phyloP scores from a whole-genome alignment of 176 grass and related monocot genomes.

The Oryza punctata region DNA sequence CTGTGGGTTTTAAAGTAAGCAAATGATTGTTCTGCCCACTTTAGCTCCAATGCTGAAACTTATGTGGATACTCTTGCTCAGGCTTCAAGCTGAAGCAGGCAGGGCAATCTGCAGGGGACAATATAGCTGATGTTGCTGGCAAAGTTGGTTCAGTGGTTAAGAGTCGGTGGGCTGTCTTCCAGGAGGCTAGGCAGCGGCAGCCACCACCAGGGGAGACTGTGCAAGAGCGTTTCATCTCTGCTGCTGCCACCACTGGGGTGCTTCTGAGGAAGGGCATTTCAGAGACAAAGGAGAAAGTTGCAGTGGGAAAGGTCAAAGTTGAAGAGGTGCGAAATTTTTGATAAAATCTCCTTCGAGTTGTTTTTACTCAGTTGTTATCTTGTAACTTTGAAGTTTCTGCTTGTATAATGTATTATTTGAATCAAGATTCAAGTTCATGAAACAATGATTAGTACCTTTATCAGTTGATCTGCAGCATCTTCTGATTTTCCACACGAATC shows the following conservation, averaged over 20 bases:
- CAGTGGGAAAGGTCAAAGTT: slow-evolving; percentile 93
- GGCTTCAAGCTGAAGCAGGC: slow-evolving; percentile 87
- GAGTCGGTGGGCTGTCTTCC: slow-evolving; percentile 76
- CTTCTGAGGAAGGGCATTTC: slow-evolving; percentile 86
- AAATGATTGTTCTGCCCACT: not conserved
- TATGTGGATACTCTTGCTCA: slow-evolving; percentile 26
- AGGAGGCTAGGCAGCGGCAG: slow-evolving; percentile 68
- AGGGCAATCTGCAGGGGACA: slow-evolving; percentile 85
- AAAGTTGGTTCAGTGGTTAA: slow-evolving; percentile 90
- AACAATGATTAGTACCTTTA: not conserved
- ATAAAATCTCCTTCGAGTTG: not conserved
- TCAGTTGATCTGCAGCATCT: not conserved
- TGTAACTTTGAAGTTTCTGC: not conserved
- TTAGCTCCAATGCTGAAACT: slow-evolving; percentile 15
- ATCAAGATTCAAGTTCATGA: not conserved
- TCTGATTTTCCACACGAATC: not conserved
- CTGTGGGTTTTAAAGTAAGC: not conserved
- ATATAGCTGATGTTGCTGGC: slow-evolving; percentile 74
- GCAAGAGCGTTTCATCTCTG: slow-evolving; percentile 83
- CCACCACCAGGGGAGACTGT: slow-evolving; percentile 67
- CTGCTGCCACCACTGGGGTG: slow-evolving; percentile 74
- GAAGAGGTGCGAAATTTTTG: slow-evolving; percentile 68
- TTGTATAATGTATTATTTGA: not conserved
- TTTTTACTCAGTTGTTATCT: not conserved
- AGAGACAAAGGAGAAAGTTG: slow-evolving; percentile 95